phyloP scores from a whole-genome alignment of 305 asterid genomes.

The Fraxinus paxiana region DNA sequence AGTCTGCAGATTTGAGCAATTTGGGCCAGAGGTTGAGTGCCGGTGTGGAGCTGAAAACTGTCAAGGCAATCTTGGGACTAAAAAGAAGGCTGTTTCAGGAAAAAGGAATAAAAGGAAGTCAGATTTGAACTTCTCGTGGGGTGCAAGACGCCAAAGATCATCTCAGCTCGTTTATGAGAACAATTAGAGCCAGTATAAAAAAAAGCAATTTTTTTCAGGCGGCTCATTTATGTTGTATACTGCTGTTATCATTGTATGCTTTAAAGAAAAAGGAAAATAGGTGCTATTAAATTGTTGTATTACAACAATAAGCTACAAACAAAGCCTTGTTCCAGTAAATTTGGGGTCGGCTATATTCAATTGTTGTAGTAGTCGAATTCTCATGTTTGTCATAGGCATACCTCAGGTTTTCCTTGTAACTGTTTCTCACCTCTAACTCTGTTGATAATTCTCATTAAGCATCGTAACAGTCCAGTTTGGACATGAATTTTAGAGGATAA shows the following conservation, averaged over 20 bases:
- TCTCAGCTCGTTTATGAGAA: slow-evolving; percentile 8
- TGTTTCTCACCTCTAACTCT: neutral
- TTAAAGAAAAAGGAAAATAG: slow-evolving; percentile 18
- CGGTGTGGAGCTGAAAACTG: slow-evolving; percentile 78
- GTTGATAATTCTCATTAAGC: neutral
- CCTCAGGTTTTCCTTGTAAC: neutral
- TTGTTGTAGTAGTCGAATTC: neutral
- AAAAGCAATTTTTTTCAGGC: slow-evolving; percentile 6
- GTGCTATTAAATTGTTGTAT: slow-evolving; percentile 16
- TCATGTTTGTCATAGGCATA: neutral
- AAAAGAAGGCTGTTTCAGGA: slow-evolving; percentile 42
- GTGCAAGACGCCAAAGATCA: slow-evolving; percentile 64
- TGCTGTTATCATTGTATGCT: slow-evolving; percentile 9
- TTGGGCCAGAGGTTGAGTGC: slow-evolving; percentile 83
- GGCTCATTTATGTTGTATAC: slow-evolving; percentile 25
- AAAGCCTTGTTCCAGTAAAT: neutral
- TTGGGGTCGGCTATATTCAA: neutral
- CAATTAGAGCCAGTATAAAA: slow-evolving; percentile 17
- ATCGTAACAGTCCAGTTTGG: neutral
- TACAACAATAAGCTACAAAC: neutral
- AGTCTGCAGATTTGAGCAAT: slow-evolving; percentile 69
- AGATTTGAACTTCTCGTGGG: slow-evolving; percentile 50
- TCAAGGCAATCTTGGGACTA: slow-evolving; percentile 71
- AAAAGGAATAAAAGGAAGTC: slow-evolving; percentile 25
- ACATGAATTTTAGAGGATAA: neutral